phyloP scores from a whole-genome alignment of 176 grass and related monocot species.

The Aegilops sharonensis region DNA sequence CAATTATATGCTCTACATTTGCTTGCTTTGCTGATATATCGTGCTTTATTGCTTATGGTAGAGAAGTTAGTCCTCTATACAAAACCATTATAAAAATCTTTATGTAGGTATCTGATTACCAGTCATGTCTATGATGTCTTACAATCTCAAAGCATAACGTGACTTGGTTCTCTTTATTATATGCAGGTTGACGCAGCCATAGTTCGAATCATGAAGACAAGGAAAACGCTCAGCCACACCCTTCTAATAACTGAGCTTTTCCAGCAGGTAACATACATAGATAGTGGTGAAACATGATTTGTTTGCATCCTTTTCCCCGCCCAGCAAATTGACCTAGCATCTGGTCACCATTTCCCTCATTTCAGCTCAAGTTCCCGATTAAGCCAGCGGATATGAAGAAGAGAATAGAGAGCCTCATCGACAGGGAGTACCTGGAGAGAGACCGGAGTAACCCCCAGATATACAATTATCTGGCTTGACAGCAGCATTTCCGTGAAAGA shows the following conservation, averaged over 20 bases:
- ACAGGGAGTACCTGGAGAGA: constrained; percentile 92
- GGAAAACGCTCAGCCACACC: constrained; percentile 96
- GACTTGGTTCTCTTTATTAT: constrained; percentile 5
- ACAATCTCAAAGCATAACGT: neutral
- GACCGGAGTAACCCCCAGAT: constrained; percentile 98
- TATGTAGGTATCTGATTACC: neutral
- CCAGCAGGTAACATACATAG: constrained; percentile 62
- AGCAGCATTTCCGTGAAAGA: constrained; percentile 5
- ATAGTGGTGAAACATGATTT: neutral
- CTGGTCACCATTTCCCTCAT: neutral
- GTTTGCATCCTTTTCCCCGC: neutral
- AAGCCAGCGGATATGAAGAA: constrained; percentile 98
- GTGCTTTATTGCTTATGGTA: neutral
- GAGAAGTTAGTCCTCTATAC: neutral
- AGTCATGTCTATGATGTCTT: neutral
- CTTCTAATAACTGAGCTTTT: constrained; percentile 99
- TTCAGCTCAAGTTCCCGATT: constrained; percentile 98
- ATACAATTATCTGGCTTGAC: constrained; percentile 97
- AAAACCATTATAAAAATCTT: neutral
- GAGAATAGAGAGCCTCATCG: constrained; percentile 98
- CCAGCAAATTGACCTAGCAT: neutral
- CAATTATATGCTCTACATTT: neutral
- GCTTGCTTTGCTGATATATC: neutral
- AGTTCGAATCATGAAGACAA: constrained; percentile 98
- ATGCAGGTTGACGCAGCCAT: constrained; percentile 93